Conservation (phyloP, 2,329 filamentous ascomycete species). For the Aaosphaeria pasadenensis region DNA sequence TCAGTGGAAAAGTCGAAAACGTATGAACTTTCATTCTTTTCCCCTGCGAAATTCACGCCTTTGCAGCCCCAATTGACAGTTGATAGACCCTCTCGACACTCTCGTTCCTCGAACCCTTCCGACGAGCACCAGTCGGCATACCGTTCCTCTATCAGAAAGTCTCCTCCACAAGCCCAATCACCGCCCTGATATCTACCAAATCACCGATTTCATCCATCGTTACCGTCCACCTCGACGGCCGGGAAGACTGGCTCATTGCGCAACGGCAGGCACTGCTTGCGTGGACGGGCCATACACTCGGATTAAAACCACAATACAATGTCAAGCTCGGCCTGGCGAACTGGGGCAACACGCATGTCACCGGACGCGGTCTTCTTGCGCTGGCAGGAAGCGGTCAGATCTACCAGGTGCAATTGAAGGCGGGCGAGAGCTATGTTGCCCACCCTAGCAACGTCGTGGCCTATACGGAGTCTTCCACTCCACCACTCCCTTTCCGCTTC, state of each 20-base stretch:
- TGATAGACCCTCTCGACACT: constrained; percentile 80
- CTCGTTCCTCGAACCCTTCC: constrained; percentile 79
- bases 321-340: constrained; percentile 73
- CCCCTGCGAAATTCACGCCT: neutral
- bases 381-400: constrained; percentile 84
- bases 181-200: constrained; percentile 83
- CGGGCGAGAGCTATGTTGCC: constrained; percentile 85
- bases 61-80: neutral
- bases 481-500: constrained; percentile 82
- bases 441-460: constrained; percentile 89
- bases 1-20: constrained; percentile 89
- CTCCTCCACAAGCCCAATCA: constrained; percentile 82
- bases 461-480: constrained; percentile 72
- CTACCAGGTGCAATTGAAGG: constrained; percentile 76
- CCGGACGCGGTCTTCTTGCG: constrained; percentile 81
- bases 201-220: constrained; percentile 83
- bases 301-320: constrained; percentile 72
- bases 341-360: constrained; percentile 88
- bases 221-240: constrained; percentile 85
- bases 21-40: constrained; percentile 43
- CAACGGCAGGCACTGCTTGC: constrained; percentile 88
- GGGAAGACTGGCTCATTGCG: constrained; percentile 90
- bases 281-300: constrained; percentile 89
- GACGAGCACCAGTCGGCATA: constrained; percentile 75
- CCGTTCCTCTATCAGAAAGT: constrained; percentile 92